phyloP scores from a whole-genome alignment of 1,284 basidiomycete species.

The Sporisorium iseilematis-ciliati region DNA sequence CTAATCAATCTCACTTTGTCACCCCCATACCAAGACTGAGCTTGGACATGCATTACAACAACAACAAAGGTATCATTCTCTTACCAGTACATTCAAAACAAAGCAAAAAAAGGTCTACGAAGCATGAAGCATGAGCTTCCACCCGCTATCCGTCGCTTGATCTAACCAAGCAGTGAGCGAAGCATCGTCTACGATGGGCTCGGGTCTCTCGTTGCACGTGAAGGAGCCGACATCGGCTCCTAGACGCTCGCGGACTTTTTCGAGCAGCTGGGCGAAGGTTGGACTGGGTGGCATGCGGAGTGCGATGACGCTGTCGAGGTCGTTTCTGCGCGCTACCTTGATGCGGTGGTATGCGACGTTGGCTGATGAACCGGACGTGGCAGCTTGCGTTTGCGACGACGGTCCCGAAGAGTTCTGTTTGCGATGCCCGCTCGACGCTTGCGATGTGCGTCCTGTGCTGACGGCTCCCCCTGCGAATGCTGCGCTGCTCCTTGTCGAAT shows the following conservation, averaged over 20 bases:
- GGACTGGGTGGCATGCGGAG: conserved; percentile 97
- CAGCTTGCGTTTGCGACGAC: conserved; percentile 14
- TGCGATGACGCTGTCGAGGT: conserved; percentile 89
- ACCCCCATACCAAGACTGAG: neutral
- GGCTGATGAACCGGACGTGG: conserved; percentile 45
- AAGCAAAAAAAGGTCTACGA: conserved; percentile 9
- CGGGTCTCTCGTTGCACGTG: conserved; percentile 73
- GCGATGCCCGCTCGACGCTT: conserved; percentile 45
- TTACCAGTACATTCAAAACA: conserved; percentile 10
- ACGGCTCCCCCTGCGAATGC: conserved; percentile 22
- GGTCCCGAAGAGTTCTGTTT: conserved; percentile 43
- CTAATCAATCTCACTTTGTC: conserved; percentile 8
- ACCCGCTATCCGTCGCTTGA: conserved; percentile 75
- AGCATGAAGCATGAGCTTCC: conserved; percentile 89
- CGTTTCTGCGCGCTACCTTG: conserved; percentile 92
- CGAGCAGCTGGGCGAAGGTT: conserved; percentile 84
- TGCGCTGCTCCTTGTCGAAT: conserved; percentile 36
- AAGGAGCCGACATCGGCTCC: conserved; percentile 78
- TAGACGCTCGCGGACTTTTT: conserved; percentile 87
- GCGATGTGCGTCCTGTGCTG: conserved; percentile 37
- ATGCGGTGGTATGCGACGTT: conserved; percentile 78
- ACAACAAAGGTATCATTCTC: neutral
- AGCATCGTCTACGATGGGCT: conserved; percentile 77
- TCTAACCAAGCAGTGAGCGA: conserved; percentile 82
- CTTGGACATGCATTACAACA: conserved; percentile 2